Conservation (phyloP, 495 filamentous ascomycete species). For the Neurospora hispaniola region DNA sequence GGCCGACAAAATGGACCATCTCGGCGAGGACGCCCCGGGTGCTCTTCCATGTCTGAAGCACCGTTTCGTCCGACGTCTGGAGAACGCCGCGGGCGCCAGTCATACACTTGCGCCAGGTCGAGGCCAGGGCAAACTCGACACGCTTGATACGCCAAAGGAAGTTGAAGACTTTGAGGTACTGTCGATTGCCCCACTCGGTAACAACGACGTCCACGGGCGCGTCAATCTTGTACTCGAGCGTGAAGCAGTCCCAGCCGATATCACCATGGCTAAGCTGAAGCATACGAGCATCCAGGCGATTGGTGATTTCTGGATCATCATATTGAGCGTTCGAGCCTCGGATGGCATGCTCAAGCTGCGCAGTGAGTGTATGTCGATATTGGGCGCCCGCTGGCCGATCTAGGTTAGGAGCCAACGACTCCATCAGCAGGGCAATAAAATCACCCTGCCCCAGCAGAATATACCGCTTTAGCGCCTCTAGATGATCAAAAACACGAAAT, state of each 20-base stretch:
- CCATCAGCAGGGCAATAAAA: slow-evolving; percentile 96
- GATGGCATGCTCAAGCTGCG: slow-evolving; percentile 94
- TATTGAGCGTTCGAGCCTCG: slow-evolving; percentile 95
- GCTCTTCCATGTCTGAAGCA: slow-evolving; percentile 78
- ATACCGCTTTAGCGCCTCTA: slow-evolving; percentile 88
- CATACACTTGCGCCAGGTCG: slow-evolving; percentile 93
- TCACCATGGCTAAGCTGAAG: slow-evolving; percentile 90
- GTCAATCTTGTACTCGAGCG: slow-evolving; percentile 96
- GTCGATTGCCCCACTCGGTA: slow-evolving; percentile 83
- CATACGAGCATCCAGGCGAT: slow-evolving; percentile 91
- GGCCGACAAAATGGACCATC: slow-evolving; percentile 97
- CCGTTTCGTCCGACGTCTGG: slow-evolving; percentile 62
- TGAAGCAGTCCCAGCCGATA: slow-evolving; percentile 99
- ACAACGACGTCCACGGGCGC: slow-evolving; percentile 96
- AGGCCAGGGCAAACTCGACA: slow-evolving; percentile 85
- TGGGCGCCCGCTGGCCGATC: slow-evolving; percentile 93
- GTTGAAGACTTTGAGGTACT: slow-evolving; percentile 99
- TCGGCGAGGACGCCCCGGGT: slow-evolving; percentile 83
- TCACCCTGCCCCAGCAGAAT: slow-evolving; percentile 91
- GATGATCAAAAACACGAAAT: slow-evolving; percentile 87
- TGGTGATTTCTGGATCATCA: slow-evolving; percentile 84
- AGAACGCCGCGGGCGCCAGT: slow-evolving; percentile 89
- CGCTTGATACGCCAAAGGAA: slow-evolving; percentile 98
- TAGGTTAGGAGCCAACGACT: slow-evolving; percentile 81
- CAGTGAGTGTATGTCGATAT: slow-evolving; percentile 90